Base-by-base conservation (phyloP, 129 eudicot genomes). In the Centrapalus pauciflorus region DNA sequence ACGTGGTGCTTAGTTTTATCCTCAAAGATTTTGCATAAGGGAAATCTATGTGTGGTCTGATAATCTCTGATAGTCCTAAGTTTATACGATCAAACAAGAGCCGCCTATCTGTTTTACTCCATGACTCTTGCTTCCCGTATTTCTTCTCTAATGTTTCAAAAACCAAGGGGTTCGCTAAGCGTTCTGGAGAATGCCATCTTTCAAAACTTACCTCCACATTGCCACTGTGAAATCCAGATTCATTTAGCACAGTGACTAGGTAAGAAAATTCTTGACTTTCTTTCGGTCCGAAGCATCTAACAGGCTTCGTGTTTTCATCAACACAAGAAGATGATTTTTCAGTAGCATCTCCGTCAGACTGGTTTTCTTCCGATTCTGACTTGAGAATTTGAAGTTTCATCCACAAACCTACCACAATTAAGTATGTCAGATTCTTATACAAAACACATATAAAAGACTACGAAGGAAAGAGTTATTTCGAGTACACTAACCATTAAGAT, bases 71-170 rank as follows among this genome's bases (percentile, higher is more conserved):
- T 65, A 93, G 62, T 43, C 90, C 92, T 17, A 61, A 61, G 70
- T 85, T 85, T 64, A 93, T 76, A 25, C 87, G 81, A 58, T 93
- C 99, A 82, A 93, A 93, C 51, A 93, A 69, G 71, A 93, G 92
- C 52, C 50, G 82, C 71, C 96, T 80, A 69, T 93, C 95, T 3
- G 83, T 40, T 54, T 64, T 86, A 10, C 16, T 71, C 92, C 95
- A 88, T 32, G 79, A 73, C 49, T 65, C 64, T 16, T 80, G 83
- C 48, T 84, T 69, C 13, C 82, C 80, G 43, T 88, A 89, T 50
- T 82, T 84, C 75, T 80, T 84, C 77, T 93, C 99, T 54, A 93
- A 64, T 41, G 40, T 51, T 62, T 89, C 95, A 59, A 86, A 88
- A 34, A 83, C 35, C 8, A 38, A 64, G 59, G 87, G 75, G 77